Percentiles rank a stretch among this genome's conserved stretches.
Conservation (phyloP, 1,139 yeast genomes). For the Yamadazyma oceani region DNA sequence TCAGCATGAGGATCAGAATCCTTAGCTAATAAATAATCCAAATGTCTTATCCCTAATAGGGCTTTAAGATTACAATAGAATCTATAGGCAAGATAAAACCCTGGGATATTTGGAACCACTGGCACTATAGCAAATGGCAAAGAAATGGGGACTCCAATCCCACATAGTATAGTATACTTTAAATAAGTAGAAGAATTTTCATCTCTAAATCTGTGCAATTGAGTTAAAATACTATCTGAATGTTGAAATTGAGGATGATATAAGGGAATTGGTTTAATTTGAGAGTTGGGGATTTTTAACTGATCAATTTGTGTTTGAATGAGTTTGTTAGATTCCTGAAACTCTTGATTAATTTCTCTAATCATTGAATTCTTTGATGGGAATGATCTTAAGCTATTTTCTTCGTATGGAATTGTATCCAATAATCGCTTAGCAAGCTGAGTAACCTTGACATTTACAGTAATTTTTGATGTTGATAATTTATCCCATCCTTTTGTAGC, state of each 20-base stretch:
- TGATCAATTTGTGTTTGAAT: constrained; percentile 34
- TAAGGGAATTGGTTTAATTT: constrained; percentile 42
- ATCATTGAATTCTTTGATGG: constrained; percentile 51
- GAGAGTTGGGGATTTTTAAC: constrained; percentile 29
- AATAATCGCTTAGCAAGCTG: constrained; percentile 34
- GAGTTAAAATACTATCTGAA: constrained; percentile 32
- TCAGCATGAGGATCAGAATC: constrained; percentile 13
- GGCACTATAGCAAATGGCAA: constrained; percentile 83
- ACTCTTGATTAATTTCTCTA: constrained; percentile 41
- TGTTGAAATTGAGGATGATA: constrained; percentile 42
- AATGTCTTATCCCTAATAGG: constrained; percentile 68
- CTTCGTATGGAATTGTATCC: constrained; percentile 52
- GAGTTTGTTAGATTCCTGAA: constrained; percentile 11
- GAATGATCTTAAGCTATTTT: constrained; percentile 49
- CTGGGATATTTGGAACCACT: constrained; percentile 93
- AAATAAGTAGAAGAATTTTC: constrained; percentile 29
- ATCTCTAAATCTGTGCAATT: constrained; percentile 29
- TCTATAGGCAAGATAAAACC: constrained; percentile 80
- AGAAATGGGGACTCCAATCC: constrained; percentile 70
- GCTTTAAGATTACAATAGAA: constrained; percentile 86
- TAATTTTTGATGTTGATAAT: constrained; percentile 35
- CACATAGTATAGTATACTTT: constrained; percentile 44
- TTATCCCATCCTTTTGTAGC: constrained; percentile 50
- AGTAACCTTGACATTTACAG: constrained; percentile 42
- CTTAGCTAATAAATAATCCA: constrained; percentile 47